Percentiles rank a stretch among this genome's conserved stretches.
These are phyloP conservation scores for Oehlia diaphana DNA, from an alignment of 192 early-diverging fungal species.

Conservation along the genomic window DNA sequence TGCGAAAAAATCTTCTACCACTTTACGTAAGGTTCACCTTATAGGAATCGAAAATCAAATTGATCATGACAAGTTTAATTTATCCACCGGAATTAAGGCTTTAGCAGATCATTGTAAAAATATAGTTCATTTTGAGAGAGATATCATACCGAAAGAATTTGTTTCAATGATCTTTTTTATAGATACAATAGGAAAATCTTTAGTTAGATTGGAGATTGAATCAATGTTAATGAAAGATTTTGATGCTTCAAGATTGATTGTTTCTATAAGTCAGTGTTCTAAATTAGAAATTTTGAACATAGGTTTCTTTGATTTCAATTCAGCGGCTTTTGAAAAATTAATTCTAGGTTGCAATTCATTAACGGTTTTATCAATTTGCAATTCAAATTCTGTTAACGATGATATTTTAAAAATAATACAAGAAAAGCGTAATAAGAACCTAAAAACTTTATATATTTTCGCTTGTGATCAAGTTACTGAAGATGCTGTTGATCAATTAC, in stretches of 20 bases:
- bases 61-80: not conserved
- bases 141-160: slow-evolving; percentile 15
- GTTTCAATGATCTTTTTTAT: not conserved
- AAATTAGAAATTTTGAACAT: not conserved
- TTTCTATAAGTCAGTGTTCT: not conserved
- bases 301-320: not conserved
- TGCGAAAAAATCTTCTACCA: slow-evolving; percentile 19
- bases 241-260: not conserved
- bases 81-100: slow-evolving; percentile 15
- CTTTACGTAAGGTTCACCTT: slow-evolving; percentile 14
- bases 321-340: not conserved
- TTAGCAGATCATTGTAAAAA: slow-evolving; percentile 9
- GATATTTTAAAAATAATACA: not conserved
- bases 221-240: not conserved
- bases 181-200: not conserved
- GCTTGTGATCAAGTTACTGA: not conserved
- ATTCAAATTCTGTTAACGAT: not conserved
- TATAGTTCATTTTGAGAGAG: slow-evolving; percentile 13
- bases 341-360: not conserved
- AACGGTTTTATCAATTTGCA: not conserved
- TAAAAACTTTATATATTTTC: not conserved
- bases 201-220: slow-evolving; percentile 20
- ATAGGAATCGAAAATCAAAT: not conserved
- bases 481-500: not conserved
- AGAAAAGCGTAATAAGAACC: not conserved